Base-by-base conservation (phyloP, 2,329 filamentous ascomycete species). In the Penicillium sp. region DNA sequence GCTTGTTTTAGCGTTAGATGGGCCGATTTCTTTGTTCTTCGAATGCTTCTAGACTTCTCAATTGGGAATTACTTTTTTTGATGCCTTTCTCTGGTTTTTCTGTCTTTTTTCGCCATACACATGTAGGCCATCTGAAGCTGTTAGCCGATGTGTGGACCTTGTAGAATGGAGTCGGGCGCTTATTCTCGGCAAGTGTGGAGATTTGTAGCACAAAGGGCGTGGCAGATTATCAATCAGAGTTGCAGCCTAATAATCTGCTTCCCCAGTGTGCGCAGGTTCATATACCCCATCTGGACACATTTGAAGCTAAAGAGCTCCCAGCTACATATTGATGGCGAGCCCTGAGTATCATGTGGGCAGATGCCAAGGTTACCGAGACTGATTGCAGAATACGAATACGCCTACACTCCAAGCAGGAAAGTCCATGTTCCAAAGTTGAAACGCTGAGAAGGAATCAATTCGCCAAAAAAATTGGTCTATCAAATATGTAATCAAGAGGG, bases 111-210 rank as follows among this genome's bases (percentile, higher is more conserved):
- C n/a, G 4, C 3, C 34, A 36, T 36, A n/a, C 32, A 5, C 13
- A 4, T n/a, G 24, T 36, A 36, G 34, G 34, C 34, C 13, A 36
- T 11, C 3, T 36, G 13, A n/a, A 36, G 13, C n/a, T 27, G 24
- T 40, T 40, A 21, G 38, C 38, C 27, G 14, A 42, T 24, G 16
- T 49, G 38, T 43, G 47, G 47, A 43, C 24, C 29, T 9, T 9
- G 4, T 49, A 6, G 24, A 44, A 29, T n/a, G 22, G 24, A 9
- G 11, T 32, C 31, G 24, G 5, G 39, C 49, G 49, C 22, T 31
- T 51, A 51, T 42, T 9, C 42, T 51, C 42, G 49, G 49, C 27
- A 24, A 18, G 21, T 22, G 16, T 46, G 48, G 48, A 45, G 42
- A 14, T 36, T n/a, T 45, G 27, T 38, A 8, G 31, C 13, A 14